Base-by-base conservation (phyloP, 768 basidiomycete species). In the Lyophyllum semitale region DNA sequence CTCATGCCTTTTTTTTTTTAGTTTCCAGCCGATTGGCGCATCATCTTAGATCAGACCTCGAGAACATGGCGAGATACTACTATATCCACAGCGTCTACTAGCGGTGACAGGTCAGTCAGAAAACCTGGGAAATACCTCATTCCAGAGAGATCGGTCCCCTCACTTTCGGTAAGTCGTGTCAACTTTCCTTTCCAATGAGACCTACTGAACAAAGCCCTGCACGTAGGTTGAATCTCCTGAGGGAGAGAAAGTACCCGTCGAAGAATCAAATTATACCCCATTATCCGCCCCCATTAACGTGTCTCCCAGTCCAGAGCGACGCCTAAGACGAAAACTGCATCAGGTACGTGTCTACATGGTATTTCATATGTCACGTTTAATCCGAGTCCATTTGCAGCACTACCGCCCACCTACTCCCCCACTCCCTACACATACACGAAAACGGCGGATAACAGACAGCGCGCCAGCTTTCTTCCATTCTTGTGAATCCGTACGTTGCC, bases 381-480 rank as follows among this genome's bases (percentile, higher is more conserved):
- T 37, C 62, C 17, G 29, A 18, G 6, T 17, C 12, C n/a, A 25
- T 18, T 15, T 46, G 4, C 51, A 83, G 83, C 67, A 73, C 30
- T 84, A 82, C 64, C 77, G 83, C n/a, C 82, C 83, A 41, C 83
- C 83, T 4, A 84, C 83, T 1, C 83, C 83, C 2, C 83, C 83
- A 25, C 67, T 83, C 23, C 76, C 73, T 18, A 27, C 69, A 29
- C 55, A 64, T 30, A 68, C 71, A 42, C 73, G 71, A 60, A 73
- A 71, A 63, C 70, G 65, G 27, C 69, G 66, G 44, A 67, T 65
- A n/a, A 45, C 51, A 13, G 69, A 68, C 35, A 53, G 55, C 60
- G 61, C 57, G 29, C 32, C 54, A 13, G 46, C 40, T 46, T 53
- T 25, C 35, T 33, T 44, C 22, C 17, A 50, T 41, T 17, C 32